Evolutionary conservation across 306 rosid species (phyloP), one percentile per base, ranked within the genome.

Genomic region (Quercus parvula): DNA sequence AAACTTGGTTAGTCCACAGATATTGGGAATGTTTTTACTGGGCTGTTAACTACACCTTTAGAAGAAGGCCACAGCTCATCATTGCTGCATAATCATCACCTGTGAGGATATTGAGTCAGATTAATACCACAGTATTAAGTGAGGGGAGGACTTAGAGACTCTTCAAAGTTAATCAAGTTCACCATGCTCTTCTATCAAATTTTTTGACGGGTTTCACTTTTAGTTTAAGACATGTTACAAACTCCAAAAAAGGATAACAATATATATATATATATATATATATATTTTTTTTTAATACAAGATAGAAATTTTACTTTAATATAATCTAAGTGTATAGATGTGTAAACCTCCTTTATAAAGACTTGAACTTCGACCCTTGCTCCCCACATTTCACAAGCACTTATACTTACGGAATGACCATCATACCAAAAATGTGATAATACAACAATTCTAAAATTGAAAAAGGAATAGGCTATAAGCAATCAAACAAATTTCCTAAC

Each of bases 21-120:
- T 52, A 78, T 71, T 27, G 86, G 88, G 64, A 84, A 77, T 6
- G 81, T 70, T 86, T 88, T 84, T 76, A 58, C 83, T 22, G 79
- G 84, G 82, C 81, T 78, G 52, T 83, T 82, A 59, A 81, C 81
- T 62, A 68, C 84, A 81, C 87, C 91, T 85, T 85, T 90, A 52
- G 88, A 81, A 44, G 97, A 86, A 70, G 94, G 84, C 98, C 97
- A 93, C 24, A 86, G 87, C 86, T 85, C 93, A 49, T 87, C 90
- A 72, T 90, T 87, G 89, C 98, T 96, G 94, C 88, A 93, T 88
- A 89, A 89, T 81, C 87, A 88, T 85, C 91, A 17, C 31, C 31
- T 30, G 31, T 30, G 38, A 5, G 38, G 38, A 33, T 5, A 33
- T 31, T 8, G 12, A 44, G 51, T 6, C 12, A 44, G 38, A 33